Conservation (phyloP, 2,329 filamentous ascomycete genomes). For the Diaporthe ampelina region DNA sequence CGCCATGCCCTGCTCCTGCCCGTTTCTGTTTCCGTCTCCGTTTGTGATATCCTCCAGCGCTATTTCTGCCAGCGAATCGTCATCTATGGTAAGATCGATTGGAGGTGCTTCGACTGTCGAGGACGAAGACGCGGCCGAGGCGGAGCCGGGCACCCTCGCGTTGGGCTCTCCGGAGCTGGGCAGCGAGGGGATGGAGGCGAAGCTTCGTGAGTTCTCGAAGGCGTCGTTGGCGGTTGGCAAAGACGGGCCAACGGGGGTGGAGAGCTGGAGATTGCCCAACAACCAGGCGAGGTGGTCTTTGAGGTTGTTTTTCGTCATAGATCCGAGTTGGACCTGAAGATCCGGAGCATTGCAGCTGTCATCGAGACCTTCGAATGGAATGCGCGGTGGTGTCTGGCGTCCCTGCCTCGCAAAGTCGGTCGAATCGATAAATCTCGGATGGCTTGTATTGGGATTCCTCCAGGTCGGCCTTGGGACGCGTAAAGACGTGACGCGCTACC, state of each 20-base stretch:
- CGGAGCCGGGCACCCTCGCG: slow-evolving; percentile 6
- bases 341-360: slow-evolving; percentile 45
- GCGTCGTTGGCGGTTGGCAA: slow-evolving; percentile 52
- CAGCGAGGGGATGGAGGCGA: slow-evolving; percentile 42
- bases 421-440: background rate
- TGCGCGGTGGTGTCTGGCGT: background rate
- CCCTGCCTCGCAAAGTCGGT: background rate
- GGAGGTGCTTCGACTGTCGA: slow-evolving; percentile 38
- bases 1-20: slow-evolving; percentile 58
- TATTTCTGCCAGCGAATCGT: slow-evolving; percentile 32
- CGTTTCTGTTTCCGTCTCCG: slow-evolving; percentile 35
- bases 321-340: slow-evolving; percentile 57
- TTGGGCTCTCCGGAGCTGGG: slow-evolving; percentile 28
- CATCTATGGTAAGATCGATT: slow-evolving; percentile 45
- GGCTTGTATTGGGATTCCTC: background rate
- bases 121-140: slow-evolving; percentile 24
- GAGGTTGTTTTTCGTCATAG: slow-evolving; percentile 72
- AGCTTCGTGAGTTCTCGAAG: slow-evolving; percentile 46
- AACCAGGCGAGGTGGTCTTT: slow-evolving; percentile 71
- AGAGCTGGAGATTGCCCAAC: slow-evolving; percentile 61
- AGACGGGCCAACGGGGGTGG: slow-evolving; percentile 54
- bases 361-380: slow-evolving; percentile 23
- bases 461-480: background rate
- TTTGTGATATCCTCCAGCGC: slow-evolving; percentile 40
- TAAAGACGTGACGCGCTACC: slow-evolving; percentile 19